These are phyloP conservation scores for Suillus subaureus DNA, from an alignment of 768 basidiomycete genomes.

Conservation along the genomic window DNA sequence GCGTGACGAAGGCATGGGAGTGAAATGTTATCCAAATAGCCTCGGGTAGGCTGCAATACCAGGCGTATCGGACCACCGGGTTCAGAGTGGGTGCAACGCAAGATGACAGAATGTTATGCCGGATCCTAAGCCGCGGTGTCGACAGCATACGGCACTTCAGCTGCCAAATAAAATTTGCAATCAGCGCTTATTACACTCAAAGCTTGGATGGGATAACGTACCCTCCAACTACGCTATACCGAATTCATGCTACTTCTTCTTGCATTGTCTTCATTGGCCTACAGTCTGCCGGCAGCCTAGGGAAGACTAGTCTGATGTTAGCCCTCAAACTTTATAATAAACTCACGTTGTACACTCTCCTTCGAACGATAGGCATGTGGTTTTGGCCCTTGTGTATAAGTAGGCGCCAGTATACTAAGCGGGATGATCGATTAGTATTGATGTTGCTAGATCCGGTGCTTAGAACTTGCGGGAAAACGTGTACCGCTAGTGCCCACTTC, in stretches of 20 bases:
- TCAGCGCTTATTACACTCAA: neutral
- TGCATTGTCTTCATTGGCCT: neutral
- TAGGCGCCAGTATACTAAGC: neutral
- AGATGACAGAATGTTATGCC: neutral
- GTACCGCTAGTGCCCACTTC: neutral
- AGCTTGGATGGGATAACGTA: neutral
- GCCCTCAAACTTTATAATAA: neutral
- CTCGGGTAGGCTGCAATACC: neutral
- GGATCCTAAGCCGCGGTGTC: neutral
- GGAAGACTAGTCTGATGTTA: neutral
- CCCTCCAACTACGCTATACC: neutral
- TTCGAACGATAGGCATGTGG: neutral
- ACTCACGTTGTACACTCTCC: neutral
- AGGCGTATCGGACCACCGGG: slow-evolving; percentile 17
- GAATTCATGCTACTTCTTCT: neutral
- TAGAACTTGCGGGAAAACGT: neutral
- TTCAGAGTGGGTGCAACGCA: neutral
- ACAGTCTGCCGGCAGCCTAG: neutral
- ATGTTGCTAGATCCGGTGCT: neutral
- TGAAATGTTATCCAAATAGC: slow-evolving; percentile 32
- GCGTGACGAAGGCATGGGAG: slow-evolving; percentile 39
- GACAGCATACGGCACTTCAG: neutral
- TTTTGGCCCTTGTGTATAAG: neutral
- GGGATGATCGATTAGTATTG: neutral
- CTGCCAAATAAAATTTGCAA: neutral